These are phyloP conservation scores for Ochetophila trinervis DNA, from an alignment of 306 rosid genomes.

Conservation along the genomic window DNA sequence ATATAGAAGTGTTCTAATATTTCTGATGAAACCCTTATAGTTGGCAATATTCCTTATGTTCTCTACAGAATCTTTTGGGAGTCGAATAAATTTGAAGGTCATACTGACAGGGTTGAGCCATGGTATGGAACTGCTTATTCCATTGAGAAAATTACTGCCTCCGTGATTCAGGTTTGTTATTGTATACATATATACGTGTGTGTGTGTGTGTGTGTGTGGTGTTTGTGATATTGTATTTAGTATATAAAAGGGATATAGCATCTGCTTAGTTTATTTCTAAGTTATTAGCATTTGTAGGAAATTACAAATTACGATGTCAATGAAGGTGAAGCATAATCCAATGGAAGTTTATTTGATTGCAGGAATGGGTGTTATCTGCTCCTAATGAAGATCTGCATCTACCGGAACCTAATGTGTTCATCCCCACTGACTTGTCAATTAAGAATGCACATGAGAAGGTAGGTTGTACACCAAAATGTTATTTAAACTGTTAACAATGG, in stretches of 20 bases:
- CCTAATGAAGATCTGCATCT: constrained; percentile 72
- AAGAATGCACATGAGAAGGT: constrained; percentile 63
- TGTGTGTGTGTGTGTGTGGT: too few relatives aligned
- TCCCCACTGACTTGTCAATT: constrained; percentile 83
- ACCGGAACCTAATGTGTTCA: constrained; percentile 71
- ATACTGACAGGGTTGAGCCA: constrained; percentile 70
- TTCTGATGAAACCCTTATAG: neutral
- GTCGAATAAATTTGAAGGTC: constrained; percentile 73
- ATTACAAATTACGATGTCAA: neutral
- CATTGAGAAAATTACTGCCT: constrained; percentile 50
- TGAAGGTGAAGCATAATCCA: neutral
- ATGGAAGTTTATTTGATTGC: constrained; percentile 26
- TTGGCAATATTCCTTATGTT: constrained; percentile 22
- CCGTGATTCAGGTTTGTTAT: constrained; percentile 63
- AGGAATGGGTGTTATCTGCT: constrained; percentile 80
- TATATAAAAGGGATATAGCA: neutral
- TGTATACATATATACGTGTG: too few relatives aligned
- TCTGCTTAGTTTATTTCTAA: constrained; percentile 12
- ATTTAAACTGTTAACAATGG: neutral
- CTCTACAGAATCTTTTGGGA: constrained; percentile 85
- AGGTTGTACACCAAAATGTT: constrained; percentile 11
- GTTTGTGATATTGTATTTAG: neutral
- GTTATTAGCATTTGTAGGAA: constrained; percentile 13
- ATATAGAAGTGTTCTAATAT: too few relatives aligned
- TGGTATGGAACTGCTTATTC: constrained; percentile 95